A percentile compares a stretch with the other conserved stretches of the same genome.
Evolutionary conservation across 306 rosid species (phyloP).

Genomic region (Gastrolobium bilobum): DNA sequence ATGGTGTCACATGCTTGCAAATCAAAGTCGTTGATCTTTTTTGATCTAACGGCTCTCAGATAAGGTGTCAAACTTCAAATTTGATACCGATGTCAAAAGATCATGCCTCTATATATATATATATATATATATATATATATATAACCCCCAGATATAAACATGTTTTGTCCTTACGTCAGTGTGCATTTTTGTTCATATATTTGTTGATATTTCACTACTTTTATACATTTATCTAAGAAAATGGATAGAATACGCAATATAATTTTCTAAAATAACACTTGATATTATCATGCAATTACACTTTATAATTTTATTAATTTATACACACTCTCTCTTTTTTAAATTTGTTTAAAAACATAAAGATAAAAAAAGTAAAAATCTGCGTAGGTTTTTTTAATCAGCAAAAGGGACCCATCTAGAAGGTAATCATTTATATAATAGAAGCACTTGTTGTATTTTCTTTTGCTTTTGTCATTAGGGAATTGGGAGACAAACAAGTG

Average conservation of each 20-base stretch:
- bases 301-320: not conserved
- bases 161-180: not conserved
- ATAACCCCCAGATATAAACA: conserved; percentile 17
- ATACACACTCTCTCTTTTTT: not conserved
- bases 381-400: not conserved
- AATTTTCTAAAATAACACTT: conserved; percentile 13
- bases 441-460: not conserved
- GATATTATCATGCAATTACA: not conserved
- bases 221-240: not conserved
- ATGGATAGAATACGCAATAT: conserved; percentile 9
- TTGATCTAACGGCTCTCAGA: too few relatives aligned
- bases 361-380: not conserved
- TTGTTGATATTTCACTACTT: conserved; percentile 12
- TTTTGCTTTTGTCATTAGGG: conserved; percentile 8
- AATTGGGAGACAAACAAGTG: conserved; percentile 22
- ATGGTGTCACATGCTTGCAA: too few relatives aligned
- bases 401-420: conserved; percentile 11
- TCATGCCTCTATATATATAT: too few relatives aligned
- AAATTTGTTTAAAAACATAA: not conserved
- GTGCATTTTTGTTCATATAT: not conserved
- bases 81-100: too few relatives aligned
- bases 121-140: too few relatives aligned
- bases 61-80: too few relatives aligned
- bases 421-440: not conserved
- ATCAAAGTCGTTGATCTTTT: too few relatives aligned